Evolutionary conservation across 768 basidiomycete genomes (phyloP), one percentile per base, ranked within the genome.

Genomic region (Tephrocybe sp.): DNA sequence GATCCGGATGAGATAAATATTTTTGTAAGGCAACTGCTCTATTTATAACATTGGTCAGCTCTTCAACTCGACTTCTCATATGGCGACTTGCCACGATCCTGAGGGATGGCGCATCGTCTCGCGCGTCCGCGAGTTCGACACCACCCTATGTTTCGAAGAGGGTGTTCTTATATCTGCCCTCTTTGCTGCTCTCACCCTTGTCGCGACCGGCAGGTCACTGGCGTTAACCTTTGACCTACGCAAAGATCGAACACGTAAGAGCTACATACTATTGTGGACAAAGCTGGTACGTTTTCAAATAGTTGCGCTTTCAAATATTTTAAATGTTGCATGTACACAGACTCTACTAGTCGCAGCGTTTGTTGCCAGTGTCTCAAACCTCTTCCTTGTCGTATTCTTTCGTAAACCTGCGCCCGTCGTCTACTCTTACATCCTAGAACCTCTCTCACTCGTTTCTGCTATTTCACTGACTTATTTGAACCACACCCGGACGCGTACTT

Each of bases 71-170:
- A 13, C 11, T 30, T 32, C 41, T 45, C 51, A 43, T 44, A 79
- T 77, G 76, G 64, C 68, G 9, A 60, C 60, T 49, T 87, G 86
- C 60, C 73, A 63, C 39, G 76, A 85, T 59, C 35, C 50, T 8
- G 86, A 91, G 55, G 87, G 89, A 48, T 91, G 89, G 85, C 65
- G 63, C 8, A 69, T 76, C 13, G 67, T 83, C 15, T 92, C 91
- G 0, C 63, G 51, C 0, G 56, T 68, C 0, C 78, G 91, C 45
- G 69, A 76, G 12, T 90, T 92, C 62, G 93, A 95, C 64, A 55
- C 85, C 8, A 89, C 92, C 1, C 78, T 82, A 12, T 96, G 93
- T 64, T 89, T 87, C 55, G 87, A 95, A 58, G 86, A 92, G 54
- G 86, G 82, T 12, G 60, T 86, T 35, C 26, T 94, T 0, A 64